phyloP scores from a whole-genome alignment of 352 stramenopile genomes.

The Hyaloperonospora brassicae region DNA sequence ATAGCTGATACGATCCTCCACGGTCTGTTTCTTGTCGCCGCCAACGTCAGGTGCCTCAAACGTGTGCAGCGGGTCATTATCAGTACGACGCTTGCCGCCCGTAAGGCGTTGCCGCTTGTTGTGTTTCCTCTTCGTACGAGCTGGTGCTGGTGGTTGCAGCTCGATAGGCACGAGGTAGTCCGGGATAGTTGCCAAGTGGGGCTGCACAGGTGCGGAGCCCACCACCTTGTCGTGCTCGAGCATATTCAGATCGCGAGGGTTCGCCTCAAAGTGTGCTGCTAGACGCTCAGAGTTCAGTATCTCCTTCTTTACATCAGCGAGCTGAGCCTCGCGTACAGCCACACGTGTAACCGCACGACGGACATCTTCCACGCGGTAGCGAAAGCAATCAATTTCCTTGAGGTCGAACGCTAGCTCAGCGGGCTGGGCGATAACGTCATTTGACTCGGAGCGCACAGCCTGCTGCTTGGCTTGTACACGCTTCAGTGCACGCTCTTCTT shows the following conservation, averaged over 20 bases:
- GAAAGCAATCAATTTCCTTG: conserved; percentile 97
- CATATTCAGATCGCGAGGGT: conserved; percentile 91
- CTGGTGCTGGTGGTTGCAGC: conserved; percentile 82
- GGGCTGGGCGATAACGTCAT: conserved; percentile 88
- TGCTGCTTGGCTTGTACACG: conserved; percentile 91
- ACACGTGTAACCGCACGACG: conserved; percentile 90
- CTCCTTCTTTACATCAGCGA: conserved; percentile 95
- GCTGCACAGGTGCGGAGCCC: conserved; percentile 89
- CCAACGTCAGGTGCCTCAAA: conserved; percentile 66
- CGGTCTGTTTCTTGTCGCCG: conserved; percentile 47
- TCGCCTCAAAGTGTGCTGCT: conserved; percentile 74
- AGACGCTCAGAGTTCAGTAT: conserved; percentile 98
- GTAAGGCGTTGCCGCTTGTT: conserved; percentile 54
- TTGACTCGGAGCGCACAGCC: conserved; percentile 58
- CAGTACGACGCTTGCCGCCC: conserved; percentile 76
- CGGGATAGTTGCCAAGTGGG: conserved; percentile 92
- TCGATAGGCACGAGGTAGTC: conserved; percentile 96
- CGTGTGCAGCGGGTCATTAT: conserved; percentile 96
- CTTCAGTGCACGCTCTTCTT: conserved; percentile 79
- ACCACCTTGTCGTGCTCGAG: conserved; percentile 95
- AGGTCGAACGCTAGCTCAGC: conserved; percentile 95
- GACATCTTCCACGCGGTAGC: conserved; percentile 95
- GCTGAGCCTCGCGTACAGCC: conserved; percentile 91
- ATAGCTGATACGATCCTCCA: conserved; percentile 85
- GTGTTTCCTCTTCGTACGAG: conserved; percentile 63